phyloP scores from a whole-genome alignment of 768 basidiomycete genomes.

The Suillus alpinus region DNA sequence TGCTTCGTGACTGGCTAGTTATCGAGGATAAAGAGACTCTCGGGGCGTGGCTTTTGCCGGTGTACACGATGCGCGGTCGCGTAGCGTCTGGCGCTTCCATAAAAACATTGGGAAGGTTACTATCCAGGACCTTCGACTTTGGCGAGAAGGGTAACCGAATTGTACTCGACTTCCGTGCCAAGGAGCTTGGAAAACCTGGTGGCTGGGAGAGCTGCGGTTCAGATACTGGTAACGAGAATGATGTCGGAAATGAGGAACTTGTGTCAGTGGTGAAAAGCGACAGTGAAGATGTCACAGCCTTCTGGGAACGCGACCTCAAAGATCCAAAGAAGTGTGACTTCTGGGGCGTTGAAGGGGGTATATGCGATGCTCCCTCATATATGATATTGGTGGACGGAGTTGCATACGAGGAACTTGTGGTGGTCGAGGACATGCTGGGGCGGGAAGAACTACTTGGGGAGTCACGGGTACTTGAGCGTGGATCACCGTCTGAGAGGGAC shows the following conservation, averaged over 20 bases:
- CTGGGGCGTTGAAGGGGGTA: constrained; percentile 36
- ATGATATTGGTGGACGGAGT: constrained; percentile 31
- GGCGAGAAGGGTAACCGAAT: constrained; percentile 31
- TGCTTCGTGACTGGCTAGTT: constrained; percentile 35
- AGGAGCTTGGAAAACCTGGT: constrained; percentile 26
- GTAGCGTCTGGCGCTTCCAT: constrained; percentile 26
- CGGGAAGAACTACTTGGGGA: constrained; percentile 43
- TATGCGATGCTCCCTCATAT: constrained; percentile 39
- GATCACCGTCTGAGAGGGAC: constrained; percentile 43
- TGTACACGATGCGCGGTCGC: constrained; percentile 29
- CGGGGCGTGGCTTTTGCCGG: constrained; percentile 18
- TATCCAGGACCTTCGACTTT: constrained; percentile 16
- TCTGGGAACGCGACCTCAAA: constrained; percentile 28
- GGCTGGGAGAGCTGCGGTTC: constrained; percentile 40
- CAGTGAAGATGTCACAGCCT: constrained; percentile 27
- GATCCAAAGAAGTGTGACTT: constrained; percentile 35
- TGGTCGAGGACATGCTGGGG: constrained; percentile 60
- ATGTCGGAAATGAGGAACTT: constrained; percentile 30
- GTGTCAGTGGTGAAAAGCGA: constrained; percentile 30
- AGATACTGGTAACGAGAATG: constrained; percentile 39
- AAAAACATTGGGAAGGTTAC: constrained; percentile 15
- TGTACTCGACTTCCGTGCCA: constrained; percentile 29
- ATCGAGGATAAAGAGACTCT: constrained; percentile 34
- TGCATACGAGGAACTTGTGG: constrained; percentile 49
- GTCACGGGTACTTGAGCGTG: constrained; percentile 42